phyloP scores from a whole-genome alignment of 441 rosid species.

The Manihot esculenta region DNA sequence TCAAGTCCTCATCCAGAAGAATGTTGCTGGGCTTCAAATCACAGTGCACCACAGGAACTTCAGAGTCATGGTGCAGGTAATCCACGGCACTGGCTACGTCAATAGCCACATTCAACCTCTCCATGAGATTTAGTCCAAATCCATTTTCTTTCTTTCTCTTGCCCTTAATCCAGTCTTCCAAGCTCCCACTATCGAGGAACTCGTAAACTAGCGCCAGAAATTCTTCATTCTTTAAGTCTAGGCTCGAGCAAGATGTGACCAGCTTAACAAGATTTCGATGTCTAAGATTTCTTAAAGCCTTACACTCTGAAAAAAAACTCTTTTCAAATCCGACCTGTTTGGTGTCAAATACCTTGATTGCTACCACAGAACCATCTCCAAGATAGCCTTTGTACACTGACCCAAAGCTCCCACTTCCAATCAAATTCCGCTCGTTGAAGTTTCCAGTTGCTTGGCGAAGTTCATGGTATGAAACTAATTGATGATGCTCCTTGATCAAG shows the following conservation, averaged over 20 bases:
- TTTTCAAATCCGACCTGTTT: conserved; percentile 35
- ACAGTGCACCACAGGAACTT: conserved; percentile 47
- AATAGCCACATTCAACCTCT: conserved; percentile 46
- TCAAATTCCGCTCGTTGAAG: conserved; percentile 36
- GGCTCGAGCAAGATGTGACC: conserved; percentile 54
- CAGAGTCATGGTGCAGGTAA: conserved; percentile 53
- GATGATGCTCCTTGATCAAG: conserved; percentile 29
- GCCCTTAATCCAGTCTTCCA: conserved; percentile 51
- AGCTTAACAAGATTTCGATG: conserved; percentile 58
- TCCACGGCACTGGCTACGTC: conserved; percentile 52
- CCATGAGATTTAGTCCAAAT: conserved; percentile 31
- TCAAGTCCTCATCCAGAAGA: conserved; percentile 44
- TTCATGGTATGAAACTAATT: conserved; percentile 39
- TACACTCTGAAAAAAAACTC: conserved; percentile 54
- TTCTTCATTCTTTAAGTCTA: conserved; percentile 38
- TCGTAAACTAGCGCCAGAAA: conserved; percentile 58
- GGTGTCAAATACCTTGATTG: conserved; percentile 44
- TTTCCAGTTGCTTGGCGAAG: conserved; percentile 39
- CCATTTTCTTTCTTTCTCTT: conserved; percentile 30
- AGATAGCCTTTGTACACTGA: conserved; percentile 43
- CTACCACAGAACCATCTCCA: conserved; percentile 15
- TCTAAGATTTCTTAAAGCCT: conserved; percentile 43
- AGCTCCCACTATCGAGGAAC: conserved; percentile 42
- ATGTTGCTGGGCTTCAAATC: conserved; percentile 60
- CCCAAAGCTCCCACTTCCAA: conserved; percentile 54